Percentiles rank a stretch among this genome's conserved stretches.
Evolutionary conservation across 352 stramenopile species (phyloP).

Genomic region (Globisporangium middletonii): DNA sequence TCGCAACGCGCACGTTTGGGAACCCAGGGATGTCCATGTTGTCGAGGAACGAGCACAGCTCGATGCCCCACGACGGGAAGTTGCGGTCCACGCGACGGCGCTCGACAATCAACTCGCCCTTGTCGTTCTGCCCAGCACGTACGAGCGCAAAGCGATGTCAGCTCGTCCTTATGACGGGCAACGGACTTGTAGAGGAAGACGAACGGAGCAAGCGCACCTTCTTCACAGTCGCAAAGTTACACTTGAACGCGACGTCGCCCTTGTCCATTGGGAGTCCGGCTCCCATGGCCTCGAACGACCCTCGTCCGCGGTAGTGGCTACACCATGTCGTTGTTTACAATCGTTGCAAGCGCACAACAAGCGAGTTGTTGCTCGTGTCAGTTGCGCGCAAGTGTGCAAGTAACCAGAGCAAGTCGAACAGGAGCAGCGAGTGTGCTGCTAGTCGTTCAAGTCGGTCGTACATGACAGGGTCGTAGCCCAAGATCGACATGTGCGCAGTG

Average conservation of each 20-base stretch:
- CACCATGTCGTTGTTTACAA: neutral
- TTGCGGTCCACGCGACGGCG: constrained; percentile 78
- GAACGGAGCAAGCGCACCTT: constrained; percentile 15
- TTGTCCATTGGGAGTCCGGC: constrained; percentile 77
- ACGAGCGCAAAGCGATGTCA: neutral
- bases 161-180: neutral
- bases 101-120: constrained; percentile 58
- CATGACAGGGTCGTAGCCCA: constrained; percentile 83
- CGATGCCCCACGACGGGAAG: constrained; percentile 76
- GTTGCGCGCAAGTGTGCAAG: no score
- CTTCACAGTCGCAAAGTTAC: constrained; percentile 81
- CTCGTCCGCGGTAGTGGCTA: constrained; percentile 79
- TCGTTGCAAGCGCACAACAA: no score
- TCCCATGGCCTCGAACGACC: constrained; percentile 87
- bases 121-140: constrained; percentile 29
- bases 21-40: constrained; percentile 51
- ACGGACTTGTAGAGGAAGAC: neutral
- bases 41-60: constrained; percentile 75
- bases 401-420: no score
- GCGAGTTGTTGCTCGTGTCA: no score
- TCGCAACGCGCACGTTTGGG: constrained; percentile 58
- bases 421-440: neutral
- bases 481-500: constrained; percentile 87
- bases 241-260: constrained; percentile 86
- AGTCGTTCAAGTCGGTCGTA: constrained; percentile 12